These are phyloP conservation scores for Trichosporon coremiiforme DNA, from an alignment of 1,284 basidiomycete genomes.

Conservation along the genomic window DNA sequence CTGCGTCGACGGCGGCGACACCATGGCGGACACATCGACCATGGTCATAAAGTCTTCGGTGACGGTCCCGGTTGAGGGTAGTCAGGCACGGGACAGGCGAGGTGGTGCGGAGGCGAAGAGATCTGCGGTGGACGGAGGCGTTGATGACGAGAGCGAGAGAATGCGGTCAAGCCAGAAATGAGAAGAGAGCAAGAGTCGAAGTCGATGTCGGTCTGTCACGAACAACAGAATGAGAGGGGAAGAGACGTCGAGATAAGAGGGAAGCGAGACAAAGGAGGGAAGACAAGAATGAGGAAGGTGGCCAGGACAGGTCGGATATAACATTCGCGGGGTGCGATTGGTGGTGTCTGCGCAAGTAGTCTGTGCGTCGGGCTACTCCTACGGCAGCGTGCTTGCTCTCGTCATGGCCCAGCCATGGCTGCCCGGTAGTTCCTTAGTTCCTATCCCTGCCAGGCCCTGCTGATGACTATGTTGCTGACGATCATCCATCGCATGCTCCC, in stretches of 20 bases:
- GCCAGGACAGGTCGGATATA: slow-evolving; percentile 6
- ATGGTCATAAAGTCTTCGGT: not conserved
- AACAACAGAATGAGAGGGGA: not conserved
- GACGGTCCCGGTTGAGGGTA: not conserved
- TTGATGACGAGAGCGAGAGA: not conserved
- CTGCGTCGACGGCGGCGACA: slow-evolving; percentile 15
- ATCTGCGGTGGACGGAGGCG: not conserved
- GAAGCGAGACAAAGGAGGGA: not conserved
- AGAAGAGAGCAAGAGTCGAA: not conserved
- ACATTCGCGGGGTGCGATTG: slow-evolving; percentile 5
- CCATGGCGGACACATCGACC: slow-evolving; percentile 3
- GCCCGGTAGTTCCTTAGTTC: not conserved
- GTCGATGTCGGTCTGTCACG: not conserved
- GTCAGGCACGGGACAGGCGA: not conserved
- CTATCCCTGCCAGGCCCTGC: not conserved
- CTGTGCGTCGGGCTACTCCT: slow-evolving; percentile 2
- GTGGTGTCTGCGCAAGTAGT: not conserved
- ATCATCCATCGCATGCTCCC: not conserved
- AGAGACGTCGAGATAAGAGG: not conserved
- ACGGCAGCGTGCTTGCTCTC: not conserved
- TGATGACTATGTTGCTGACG: slow-evolving; percentile 10
- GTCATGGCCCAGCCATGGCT: slow-evolving; percentile 8
- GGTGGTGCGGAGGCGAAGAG: not conserved
- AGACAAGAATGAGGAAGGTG: not conserved
- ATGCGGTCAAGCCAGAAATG: not conserved